Base-by-base conservation (phyloP, 164 flowering plant genomes). In the Liquidambar formosana region DNA sequence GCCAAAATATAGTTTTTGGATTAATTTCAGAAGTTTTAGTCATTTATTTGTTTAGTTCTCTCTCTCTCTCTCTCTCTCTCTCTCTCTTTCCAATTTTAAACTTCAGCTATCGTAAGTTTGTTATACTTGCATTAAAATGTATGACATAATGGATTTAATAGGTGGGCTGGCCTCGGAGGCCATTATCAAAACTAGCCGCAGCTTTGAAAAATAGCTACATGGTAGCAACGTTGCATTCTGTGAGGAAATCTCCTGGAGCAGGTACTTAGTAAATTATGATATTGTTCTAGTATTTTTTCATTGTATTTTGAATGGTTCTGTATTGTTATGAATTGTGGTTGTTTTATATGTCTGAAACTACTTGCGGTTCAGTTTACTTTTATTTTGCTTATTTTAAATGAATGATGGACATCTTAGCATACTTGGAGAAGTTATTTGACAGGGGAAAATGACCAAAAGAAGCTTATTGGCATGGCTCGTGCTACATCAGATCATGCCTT, bases 121-220 rank as follows among this genome's bases (percentile, higher is more conserved):
- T 1, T n/a, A 19, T 1, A 21, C 10, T 21, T 46, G 23, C 3
- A 63, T 18, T 54, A 45, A 45, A 23, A 8, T 63, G 6, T 22
- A 12, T 43, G 14, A 9, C 15, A 21, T 64, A 11, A 21, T 57
- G 38, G 65, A 28, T 78, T 72, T 67, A 13, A 71, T 76, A 95
- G 99, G 99, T 95, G 48, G 99, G 99, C 26, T 95, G 97, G 99
- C 99, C 99, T 63, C 83, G 94, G 66, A 92, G 99, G 79, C 96
- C 97, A 25, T 77, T 85, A 52, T 77, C 92, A 67, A 95, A 95
- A 77, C 77, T 92, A 64, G 93, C 96, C 58, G 85, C 89, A 19
- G 97, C 99, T 61, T 76, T 95, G 76, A 89, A 85, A 81, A 95
- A 95, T 78, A 94, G 99, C 84, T 94, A 90, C 84, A 89, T 94